phyloP scores from a whole-genome alignment of 129 eudicot genomes.

The Chrysanthemum seticuspe region DNA sequence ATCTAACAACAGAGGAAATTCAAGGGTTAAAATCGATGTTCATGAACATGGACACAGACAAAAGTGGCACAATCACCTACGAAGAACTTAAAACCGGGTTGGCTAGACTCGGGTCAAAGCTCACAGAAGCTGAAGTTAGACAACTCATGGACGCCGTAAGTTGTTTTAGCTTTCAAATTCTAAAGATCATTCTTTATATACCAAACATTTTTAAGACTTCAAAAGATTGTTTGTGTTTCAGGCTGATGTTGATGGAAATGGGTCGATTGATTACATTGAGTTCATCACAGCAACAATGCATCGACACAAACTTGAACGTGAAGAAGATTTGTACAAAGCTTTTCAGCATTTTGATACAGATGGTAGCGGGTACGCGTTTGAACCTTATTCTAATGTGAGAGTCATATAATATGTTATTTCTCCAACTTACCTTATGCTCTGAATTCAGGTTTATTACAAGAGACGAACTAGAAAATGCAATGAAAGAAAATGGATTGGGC shows the following conservation, averaged over 20 bases:
- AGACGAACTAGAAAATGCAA: no score
- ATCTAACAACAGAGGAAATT: constrained; percentile 78
- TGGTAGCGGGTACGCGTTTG: no score
- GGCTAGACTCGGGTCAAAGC: constrained; percentile 96
- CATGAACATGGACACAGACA: constrained; percentile 83
- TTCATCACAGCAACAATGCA: no score
- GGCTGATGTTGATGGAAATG: constrained; percentile 97
- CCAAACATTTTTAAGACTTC: not conserved
- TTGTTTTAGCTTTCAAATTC: not conserved
- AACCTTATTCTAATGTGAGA: no score
- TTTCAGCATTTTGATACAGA: no score
- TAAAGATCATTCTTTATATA: not conserved
- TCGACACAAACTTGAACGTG: no score
- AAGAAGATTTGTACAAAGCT: no score
- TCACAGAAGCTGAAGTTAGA: constrained; percentile 81
- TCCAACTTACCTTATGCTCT: no score
- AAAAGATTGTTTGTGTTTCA: constrained; percentile 15
- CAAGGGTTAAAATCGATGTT: constrained; percentile 94
- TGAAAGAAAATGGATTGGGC: no score
- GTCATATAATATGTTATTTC: no score
- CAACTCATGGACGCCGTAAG: constrained; percentile 94
- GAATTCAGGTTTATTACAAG: no score
- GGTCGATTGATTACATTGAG: no score
- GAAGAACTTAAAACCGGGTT: constrained; percentile 85
- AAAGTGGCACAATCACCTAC: constrained; percentile 82